These are phyloP conservation scores for Theobroma cacao DNA, from an alignment of 345 rosid species.

Conservation along the genomic window DNA sequence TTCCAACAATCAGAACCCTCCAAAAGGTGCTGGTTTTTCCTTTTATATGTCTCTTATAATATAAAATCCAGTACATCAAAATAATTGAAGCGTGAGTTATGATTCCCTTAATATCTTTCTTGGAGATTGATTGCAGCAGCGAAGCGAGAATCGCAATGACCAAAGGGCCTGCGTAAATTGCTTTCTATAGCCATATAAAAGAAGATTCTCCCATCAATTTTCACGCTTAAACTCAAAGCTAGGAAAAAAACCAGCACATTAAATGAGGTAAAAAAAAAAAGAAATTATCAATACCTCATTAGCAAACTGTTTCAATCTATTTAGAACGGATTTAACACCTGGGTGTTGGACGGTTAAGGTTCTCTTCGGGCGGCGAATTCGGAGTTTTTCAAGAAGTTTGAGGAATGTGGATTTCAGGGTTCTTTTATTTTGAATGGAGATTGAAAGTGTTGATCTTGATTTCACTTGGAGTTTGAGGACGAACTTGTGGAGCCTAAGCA, in stretches of 20 bases:
- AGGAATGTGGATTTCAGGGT: constrained; percentile 22
- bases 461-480: constrained; percentile 26
- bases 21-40: background rate
- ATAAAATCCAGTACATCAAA: background rate
- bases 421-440: background rate
- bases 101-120: background rate
- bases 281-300: background rate
- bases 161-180: background rate
- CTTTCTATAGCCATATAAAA: background rate
- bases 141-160: background rate
- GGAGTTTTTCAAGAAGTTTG: constrained; percentile 12
- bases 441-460: constrained; percentile 15
- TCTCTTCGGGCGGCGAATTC: constrained; percentile 1
- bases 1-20: background rate
- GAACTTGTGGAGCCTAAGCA: constrained; percentile 24
- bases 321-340: background rate
- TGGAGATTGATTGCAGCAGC: background rate
- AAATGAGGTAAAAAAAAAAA: background rate
- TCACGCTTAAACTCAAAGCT: background rate
- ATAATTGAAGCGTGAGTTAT: background rate
- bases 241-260: background rate
- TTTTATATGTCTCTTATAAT: background rate
- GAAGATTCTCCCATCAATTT: background rate
- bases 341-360: background rate
- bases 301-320: background rate